phyloP scores from a whole-genome alignment of 257 asterid species.

The Leonotis leonurus region DNA sequence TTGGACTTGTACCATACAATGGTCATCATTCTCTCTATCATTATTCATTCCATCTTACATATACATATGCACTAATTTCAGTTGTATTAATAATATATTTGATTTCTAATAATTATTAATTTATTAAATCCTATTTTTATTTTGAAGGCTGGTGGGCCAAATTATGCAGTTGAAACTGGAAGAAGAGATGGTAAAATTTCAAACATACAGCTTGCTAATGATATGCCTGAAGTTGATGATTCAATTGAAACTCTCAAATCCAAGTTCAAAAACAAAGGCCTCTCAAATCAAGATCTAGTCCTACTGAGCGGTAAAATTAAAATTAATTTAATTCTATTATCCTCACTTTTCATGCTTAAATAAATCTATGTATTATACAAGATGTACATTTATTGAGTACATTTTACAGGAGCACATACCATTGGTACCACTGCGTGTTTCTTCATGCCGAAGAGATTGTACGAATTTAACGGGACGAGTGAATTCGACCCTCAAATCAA shows the following conservation, averaged over 20 bases:
- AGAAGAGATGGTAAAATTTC: slow-evolving; percentile 44
- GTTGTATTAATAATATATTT: too few relatives aligned
- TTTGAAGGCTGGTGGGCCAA: slow-evolving; percentile 34
- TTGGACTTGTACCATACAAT: slow-evolving; percentile 5
- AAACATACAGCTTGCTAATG: slow-evolving; percentile 11
- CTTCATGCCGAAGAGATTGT: slow-evolving; percentile 33
- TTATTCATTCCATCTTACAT: too few relatives aligned
- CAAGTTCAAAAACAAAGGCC: slow-evolving; percentile 31
- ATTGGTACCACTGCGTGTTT: slow-evolving; percentile 44
- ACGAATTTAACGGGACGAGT: slow-evolving; percentile 16
- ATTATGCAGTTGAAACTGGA: slow-evolving; percentile 40
- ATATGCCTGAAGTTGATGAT: slow-evolving; percentile 39
- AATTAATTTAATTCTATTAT: neutral
- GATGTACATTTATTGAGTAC: neutral
- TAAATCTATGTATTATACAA: neutral
- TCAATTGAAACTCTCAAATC: slow-evolving; percentile 29
- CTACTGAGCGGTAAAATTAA: slow-evolving; percentile 25
- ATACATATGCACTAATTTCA: neutral
- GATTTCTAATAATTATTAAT: neutral
- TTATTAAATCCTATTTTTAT: neutral
- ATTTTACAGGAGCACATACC: slow-evolving; percentile 40
- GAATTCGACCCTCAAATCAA: slow-evolving; percentile 26
- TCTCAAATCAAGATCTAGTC: slow-evolving; percentile 33
- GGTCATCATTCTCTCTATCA: too few relatives aligned
- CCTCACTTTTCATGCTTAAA: neutral